Percentiles rank a stretch among this genome's conserved stretches.
Conservation (phyloP, 2,329 filamentous ascomycete species). For the Alternaria atra region DNA sequence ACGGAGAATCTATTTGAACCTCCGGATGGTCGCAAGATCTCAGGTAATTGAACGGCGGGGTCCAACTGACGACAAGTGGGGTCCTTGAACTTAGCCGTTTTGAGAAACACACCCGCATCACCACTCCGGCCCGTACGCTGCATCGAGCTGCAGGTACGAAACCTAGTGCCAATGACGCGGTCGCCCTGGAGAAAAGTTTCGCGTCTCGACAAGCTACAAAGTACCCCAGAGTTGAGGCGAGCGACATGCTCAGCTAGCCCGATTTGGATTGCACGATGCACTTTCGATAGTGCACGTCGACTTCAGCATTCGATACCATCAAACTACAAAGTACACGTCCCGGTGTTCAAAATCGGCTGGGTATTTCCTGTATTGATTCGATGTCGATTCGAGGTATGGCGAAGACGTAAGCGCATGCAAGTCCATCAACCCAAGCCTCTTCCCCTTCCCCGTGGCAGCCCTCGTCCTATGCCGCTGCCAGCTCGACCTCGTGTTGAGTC, state of each 20-base stretch:
- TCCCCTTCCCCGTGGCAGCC: conserved; percentile 43
- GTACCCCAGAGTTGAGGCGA: neutral
- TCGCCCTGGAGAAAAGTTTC: neutral
- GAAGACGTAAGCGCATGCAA: neutral
- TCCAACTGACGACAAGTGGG: conserved; percentile 31
- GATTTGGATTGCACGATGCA: neutral
- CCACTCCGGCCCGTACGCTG: conserved; percentile 21
- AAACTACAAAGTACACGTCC: neutral
- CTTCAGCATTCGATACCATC: neutral
- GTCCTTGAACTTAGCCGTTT: conserved; percentile 32
- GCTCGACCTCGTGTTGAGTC: conserved; percentile 55
- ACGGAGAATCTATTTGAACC: conserved; percentile 18
- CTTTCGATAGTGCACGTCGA: neutral
- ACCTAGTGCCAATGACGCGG: conserved; percentile 6
- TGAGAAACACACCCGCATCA: conserved; percentile 28
- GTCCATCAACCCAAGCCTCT: conserved; percentile 35
- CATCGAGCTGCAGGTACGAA: conserved; percentile 29
- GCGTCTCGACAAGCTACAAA: neutral
- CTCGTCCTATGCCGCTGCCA: conserved; percentile 56
- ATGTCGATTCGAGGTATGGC: neutral
- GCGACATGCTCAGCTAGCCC: neutral
- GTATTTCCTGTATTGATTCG: neutral
- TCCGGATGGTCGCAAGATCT: conserved; percentile 30
- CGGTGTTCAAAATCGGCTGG: neutral
- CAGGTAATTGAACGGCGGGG: conserved; percentile 31